A percentile compares a stretch with the other conserved stretches of the same genome.
Conservation (phyloP, 139 green algal genomes). For the Pleodorina starrii region DNA sequence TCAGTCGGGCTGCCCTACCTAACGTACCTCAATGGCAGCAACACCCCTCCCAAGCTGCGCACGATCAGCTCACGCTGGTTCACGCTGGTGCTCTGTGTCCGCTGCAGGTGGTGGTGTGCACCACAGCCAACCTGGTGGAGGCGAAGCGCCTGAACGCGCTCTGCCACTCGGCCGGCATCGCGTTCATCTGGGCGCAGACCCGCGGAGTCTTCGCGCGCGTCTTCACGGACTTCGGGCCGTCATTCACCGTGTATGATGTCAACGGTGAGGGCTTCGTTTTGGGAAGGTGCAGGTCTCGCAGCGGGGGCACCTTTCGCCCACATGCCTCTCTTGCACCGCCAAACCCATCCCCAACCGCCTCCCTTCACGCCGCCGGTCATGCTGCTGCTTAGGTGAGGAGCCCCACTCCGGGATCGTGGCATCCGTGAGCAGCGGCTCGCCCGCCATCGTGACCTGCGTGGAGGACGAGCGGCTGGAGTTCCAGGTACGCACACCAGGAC, state of each 20-base stretch:
- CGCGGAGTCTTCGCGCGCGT: constrained; percentile 94
- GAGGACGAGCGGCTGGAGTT: constrained; percentile 99
- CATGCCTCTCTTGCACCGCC: too few relatives aligned
- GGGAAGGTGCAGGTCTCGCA: too few relatives aligned
- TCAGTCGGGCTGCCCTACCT: too few relatives aligned
- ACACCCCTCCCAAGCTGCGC: too few relatives aligned
- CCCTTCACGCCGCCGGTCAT: too few relatives aligned
- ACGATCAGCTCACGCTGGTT: too few relatives aligned
- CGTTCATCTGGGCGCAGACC: constrained; percentile 92
- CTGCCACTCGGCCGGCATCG: constrained; percentile 83
- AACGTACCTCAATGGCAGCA: too few relatives aligned
- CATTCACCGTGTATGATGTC: constrained; percentile 90
- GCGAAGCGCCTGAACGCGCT: constrained; percentile 83
- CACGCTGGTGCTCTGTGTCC: background rate
- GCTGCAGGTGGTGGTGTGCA: constrained; percentile 90
- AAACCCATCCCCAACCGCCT: too few relatives aligned
- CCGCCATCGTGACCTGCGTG: constrained; percentile 94
- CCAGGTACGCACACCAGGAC: constrained; percentile 69
- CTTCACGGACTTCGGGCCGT: constrained; percentile 97
- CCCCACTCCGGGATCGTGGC: constrained; percentile 95
- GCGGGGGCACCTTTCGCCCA: too few relatives aligned
- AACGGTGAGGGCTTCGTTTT: constrained; percentile 78
- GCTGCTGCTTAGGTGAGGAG: constrained; percentile 88
- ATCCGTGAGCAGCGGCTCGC: constrained; percentile 78
- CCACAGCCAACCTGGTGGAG: constrained; percentile 74